Evolutionary conservation across 768 basidiomycete genomes (phyloP), one percentile per base, ranked within the genome.

Genomic region (Russula dissimulans): DNA sequence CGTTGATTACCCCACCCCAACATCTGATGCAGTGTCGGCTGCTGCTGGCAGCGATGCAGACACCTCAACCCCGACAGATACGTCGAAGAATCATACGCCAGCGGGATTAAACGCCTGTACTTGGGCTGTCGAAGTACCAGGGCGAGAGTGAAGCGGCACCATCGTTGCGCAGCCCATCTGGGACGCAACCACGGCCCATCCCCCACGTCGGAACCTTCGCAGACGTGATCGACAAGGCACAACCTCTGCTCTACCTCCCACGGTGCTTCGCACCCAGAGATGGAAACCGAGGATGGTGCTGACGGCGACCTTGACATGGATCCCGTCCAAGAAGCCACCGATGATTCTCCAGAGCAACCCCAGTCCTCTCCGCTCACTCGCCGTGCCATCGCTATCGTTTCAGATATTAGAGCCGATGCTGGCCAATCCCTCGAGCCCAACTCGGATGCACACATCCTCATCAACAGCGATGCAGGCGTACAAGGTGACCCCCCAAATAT

Each of bases 271-370:
- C 75, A 85, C 12, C 77, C 84, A 0, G 85, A 87, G 59, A 86
- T 87, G 0, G 89, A 91, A 72, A 86, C 87, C 0, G 89, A 94
- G 69, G 87, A 87, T 52, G 87, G 88, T 48, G 84, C 78, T 31
- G 87, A 89, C 54, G 78, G 76, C 1, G 81, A 81, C 54, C 80
- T 81, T 75, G 81, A n/a, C n/a, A 71, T 69, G 55, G 71, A 83
- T 56, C 61, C 60, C 39, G 66, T 56, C 58, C 73, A 66, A 68
- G 56, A 66, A 45, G 54, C 57, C 57, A 56, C 56, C 36, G 56
- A 74, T 61, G 68, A 63, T 42, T 66, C 69, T 1, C 66, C 60
- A 12, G 57, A 63, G 41, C 70, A 55, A 7, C 60, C 63, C 3
- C 63, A 64, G 42, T 59, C 68, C 1, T 70, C 72, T 18, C 70